Conservation (phyloP, 805 yeast species). For the Barnettozyma sp. region DNA sequence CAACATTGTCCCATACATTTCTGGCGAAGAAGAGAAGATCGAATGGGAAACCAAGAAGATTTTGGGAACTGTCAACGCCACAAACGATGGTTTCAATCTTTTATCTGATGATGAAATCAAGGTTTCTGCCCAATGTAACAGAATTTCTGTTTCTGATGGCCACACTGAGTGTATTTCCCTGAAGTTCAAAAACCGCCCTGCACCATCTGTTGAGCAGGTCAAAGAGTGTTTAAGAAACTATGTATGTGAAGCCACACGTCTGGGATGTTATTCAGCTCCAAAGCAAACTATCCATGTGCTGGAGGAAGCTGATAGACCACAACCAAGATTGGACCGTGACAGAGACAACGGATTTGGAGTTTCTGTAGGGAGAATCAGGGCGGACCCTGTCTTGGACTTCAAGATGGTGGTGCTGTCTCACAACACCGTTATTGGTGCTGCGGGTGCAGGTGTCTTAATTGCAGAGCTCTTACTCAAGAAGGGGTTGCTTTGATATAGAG, state of each 20-base stretch:
- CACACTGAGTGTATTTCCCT: slow-evolving; percentile 94
- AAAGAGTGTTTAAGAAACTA: slow-evolving; percentile 65
- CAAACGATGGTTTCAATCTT: slow-evolving; percentile 48
- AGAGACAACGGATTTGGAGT: slow-evolving; percentile 93
- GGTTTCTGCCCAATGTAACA: slow-evolving; percentile 93
- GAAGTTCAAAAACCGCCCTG: slow-evolving; percentile 71
- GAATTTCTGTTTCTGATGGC: slow-evolving; percentile 96
- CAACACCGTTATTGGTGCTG: slow-evolving; percentile 97
- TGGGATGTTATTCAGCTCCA: slow-evolving; percentile 91
- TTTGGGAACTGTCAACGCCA: slow-evolving; percentile 53
- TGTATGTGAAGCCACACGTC: slow-evolving; percentile 71
- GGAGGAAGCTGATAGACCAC: slow-evolving; percentile 91
- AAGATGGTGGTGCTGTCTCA: slow-evolving; percentile 98
- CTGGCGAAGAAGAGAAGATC: slow-evolving; percentile 97
- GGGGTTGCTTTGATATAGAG: slow-evolving; percentile 46
- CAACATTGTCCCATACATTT: slow-evolving; percentile 88
- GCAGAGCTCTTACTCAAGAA: slow-evolving; percentile 85
- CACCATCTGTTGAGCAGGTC: slow-evolving; percentile 79
- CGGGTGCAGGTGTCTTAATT: slow-evolving; percentile 94
- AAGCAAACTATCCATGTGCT: slow-evolving; percentile 84
- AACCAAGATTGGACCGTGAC: slow-evolving; percentile 94
- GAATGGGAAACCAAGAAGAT: slow-evolving; percentile 98
- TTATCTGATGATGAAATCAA: slow-evolving; percentile 63
- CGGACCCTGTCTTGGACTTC: slow-evolving; percentile 86
- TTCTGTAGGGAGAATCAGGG: slow-evolving; percentile 89